Evolutionary conservation across 148 eudicot species (phyloP).

Genomic region (Heliamphora exappendiculata): DNA sequence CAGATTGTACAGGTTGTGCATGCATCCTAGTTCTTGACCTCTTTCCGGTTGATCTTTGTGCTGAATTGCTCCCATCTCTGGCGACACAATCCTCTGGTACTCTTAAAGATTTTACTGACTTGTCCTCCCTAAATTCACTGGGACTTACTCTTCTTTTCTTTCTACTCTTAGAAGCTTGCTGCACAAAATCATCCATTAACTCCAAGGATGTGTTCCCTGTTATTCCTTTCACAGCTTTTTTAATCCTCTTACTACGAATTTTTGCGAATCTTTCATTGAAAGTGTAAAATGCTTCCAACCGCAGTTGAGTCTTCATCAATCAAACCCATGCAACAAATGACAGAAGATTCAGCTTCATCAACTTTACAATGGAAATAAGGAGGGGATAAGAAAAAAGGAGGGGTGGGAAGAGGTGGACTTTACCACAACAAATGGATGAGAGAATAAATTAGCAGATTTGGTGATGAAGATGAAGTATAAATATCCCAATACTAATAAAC

Average conservation of each 20-base stretch:
- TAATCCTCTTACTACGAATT: slow-evolving; percentile 88
- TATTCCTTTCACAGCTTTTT: slow-evolving; percentile 73
- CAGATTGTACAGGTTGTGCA: slow-evolving; percentile 20
- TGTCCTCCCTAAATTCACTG: slow-evolving; percentile 12
- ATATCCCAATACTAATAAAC: neutral
- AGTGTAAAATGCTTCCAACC: slow-evolving; percentile 92
- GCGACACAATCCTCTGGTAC: slow-evolving; percentile 13
- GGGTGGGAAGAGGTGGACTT: neutral
- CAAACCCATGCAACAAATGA: slow-evolving; percentile 13
- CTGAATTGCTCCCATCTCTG: slow-evolving; percentile 15
- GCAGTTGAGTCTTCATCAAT: slow-evolving; percentile 72
- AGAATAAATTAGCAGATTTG: neutral
- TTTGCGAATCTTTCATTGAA: slow-evolving; percentile 97
- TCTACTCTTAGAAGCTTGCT: slow-evolving; percentile 24
- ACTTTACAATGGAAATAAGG: neutral
- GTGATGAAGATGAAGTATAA: neutral
- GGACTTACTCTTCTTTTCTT: slow-evolving; percentile 34
- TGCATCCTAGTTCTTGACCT: slow-evolving; percentile 24
- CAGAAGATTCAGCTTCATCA: slow-evolving; percentile 13
- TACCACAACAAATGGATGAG: neutral
- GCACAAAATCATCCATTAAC: slow-evolving; percentile 24
- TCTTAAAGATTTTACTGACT: slow-evolving; percentile 10
- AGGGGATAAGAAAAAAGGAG: neutral
- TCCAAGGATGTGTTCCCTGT: slow-evolving; percentile 40
- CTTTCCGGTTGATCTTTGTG: slow-evolving; percentile 25